A percentile compares a stretch with the other conserved stretches of the same genome.
phyloP scores from a whole-genome alignment of 306 rosid species.

The Parietaria judaica region DNA sequence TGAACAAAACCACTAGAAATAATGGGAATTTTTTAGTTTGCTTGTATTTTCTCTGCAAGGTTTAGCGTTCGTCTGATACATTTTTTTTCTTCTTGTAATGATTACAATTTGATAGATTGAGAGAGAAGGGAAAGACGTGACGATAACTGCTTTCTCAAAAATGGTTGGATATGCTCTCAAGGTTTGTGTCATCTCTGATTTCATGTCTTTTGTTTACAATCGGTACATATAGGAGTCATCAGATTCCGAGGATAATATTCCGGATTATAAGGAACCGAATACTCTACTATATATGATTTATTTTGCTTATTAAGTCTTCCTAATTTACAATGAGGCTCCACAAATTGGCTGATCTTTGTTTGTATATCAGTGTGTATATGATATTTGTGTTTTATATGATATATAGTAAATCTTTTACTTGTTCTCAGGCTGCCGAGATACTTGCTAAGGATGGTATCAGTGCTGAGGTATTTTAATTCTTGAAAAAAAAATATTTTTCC shows the following conservation, averaged over 20 bases:
- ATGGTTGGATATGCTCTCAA: conserved; percentile 91
- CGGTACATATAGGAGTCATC: too few species aligned
- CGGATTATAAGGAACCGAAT: too few species aligned
- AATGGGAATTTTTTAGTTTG: conserved; percentile 11
- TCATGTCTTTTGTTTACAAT: neutral
- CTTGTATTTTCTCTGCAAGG: neutral
- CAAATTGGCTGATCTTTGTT: neutral
- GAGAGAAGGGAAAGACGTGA: conserved; percentile 97
- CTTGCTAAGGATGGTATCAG: conserved; percentile 87
- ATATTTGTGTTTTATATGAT: conserved; percentile 5
- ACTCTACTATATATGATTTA: too few species aligned
- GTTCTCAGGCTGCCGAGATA: conserved; percentile 81
- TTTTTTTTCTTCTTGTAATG: conserved; percentile 16
- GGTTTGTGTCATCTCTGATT: conserved; percentile 37
- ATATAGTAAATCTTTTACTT: conserved; percentile 25
- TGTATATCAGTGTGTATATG: neutral
- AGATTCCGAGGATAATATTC: too few species aligned
- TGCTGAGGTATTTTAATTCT: conserved; percentile 66
- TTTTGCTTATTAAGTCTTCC: neutral
- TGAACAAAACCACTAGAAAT: conserved; percentile 12
- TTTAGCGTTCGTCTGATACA: conserved; percentile 1
- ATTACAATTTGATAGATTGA: conserved; percentile 55
- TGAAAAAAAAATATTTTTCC: conserved; percentile 1
- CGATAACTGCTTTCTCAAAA: conserved; percentile 89
- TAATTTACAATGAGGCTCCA: neutral